Percentiles rank a stretch among this genome's conserved stretches.
Conservation (phyloP, 176 grass and related monocot genomes). For the Rhipidocladum racemiflorum region DNA sequence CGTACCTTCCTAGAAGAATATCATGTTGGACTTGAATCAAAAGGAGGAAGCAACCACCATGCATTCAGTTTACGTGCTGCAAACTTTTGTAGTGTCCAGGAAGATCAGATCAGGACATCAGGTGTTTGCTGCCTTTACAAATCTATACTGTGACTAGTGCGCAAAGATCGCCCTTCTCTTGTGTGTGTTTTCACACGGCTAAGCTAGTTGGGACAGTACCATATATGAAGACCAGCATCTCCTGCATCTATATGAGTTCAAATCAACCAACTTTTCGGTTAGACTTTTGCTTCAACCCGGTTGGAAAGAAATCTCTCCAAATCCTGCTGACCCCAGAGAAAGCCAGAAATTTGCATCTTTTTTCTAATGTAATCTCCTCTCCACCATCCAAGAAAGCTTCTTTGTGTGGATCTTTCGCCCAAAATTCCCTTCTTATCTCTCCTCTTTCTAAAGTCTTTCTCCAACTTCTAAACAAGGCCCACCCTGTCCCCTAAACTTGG, state of each 20-base stretch:
- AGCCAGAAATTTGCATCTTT: conserved; percentile 43
- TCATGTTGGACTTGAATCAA: conserved; percentile 38
- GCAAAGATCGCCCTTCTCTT: conserved; percentile 36
- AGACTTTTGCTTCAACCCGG: conserved; percentile 42
- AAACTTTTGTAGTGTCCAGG: conserved; percentile 26
- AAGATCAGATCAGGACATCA: conserved; percentile 6
- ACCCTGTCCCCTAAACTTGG: conserved; percentile 50
- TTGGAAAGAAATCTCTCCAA: conserved; percentile 62
- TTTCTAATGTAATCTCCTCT: conserved; percentile 56
- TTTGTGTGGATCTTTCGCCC: conserved; percentile 41
- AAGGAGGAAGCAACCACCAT: conserved; percentile 12
- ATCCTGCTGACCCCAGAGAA: conserved; percentile 63
- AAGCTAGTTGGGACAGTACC: conserved; percentile 21
- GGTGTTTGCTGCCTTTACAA: conserved; percentile 22
- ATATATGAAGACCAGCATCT: conserved; percentile 20
- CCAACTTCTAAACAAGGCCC: conserved; percentile 65
- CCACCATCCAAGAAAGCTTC: conserved; percentile 63
- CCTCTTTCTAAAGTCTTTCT: conserved; percentile 54
- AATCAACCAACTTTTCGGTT: conserved; percentile 37
- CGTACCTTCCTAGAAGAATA: neutral
- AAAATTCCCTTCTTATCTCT: conserved; percentile 42
- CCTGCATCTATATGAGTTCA: conserved; percentile 46
- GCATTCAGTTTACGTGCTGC: conserved; percentile 1
- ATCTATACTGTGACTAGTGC: conserved; percentile 42
- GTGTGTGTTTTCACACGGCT: conserved; percentile 29